phyloP scores from a whole-genome alignment of 805 yeast species.

The Maudiozyma bulderi region DNA sequence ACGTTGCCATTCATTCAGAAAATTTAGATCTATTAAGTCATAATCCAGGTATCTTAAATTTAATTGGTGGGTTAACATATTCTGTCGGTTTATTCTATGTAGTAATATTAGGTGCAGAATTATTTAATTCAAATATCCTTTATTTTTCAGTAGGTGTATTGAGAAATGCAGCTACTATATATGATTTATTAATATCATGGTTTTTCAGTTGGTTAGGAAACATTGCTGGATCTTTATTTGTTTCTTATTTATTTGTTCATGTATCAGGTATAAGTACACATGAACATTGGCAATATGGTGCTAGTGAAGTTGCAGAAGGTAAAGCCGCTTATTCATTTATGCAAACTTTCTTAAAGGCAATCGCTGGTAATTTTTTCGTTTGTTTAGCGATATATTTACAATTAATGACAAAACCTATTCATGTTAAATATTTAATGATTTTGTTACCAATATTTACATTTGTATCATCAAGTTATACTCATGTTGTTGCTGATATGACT shows the following conservation, averaged over 20 bases:
- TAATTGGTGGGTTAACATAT: constrained; percentile 53
- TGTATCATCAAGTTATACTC: constrained; percentile 71
- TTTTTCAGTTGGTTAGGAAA: constrained; percentile 57
- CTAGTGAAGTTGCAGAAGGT: constrained; percentile 37
- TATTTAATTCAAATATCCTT: constrained; percentile 64
- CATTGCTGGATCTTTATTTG: constrained; percentile 54
- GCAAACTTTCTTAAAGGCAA: constrained; percentile 56
- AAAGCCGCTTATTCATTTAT: constrained; percentile 42
- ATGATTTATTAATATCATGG: constrained; percentile 62
- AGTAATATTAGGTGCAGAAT: constrained; percentile 63
- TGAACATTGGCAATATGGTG: constrained; percentile 37
- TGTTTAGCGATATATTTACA: constrained; percentile 69
- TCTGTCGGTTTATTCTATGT: constrained; percentile 71
- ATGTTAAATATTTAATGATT: constrained; percentile 60
- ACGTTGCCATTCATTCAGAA: constrained; percentile 44
- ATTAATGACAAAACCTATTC: constrained; percentile 68
- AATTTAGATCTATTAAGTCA: constrained; percentile 33
- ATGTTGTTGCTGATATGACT: constrained; percentile 77
- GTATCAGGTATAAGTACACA: constrained; percentile 41
- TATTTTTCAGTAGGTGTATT: constrained; percentile 61
- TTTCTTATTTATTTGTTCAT: constrained; percentile 53
- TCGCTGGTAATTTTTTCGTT: constrained; percentile 73
- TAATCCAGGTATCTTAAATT: constrained; percentile 44
- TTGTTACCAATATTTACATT: constrained; percentile 64
- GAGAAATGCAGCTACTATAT: constrained; percentile 57